Percentiles rank a stretch among this genome's conserved stretches.
These are phyloP conservation scores for Microdochium paspali DNA, from an alignment of 2,329 filamentous ascomycete species.

Conservation along the genomic window DNA sequence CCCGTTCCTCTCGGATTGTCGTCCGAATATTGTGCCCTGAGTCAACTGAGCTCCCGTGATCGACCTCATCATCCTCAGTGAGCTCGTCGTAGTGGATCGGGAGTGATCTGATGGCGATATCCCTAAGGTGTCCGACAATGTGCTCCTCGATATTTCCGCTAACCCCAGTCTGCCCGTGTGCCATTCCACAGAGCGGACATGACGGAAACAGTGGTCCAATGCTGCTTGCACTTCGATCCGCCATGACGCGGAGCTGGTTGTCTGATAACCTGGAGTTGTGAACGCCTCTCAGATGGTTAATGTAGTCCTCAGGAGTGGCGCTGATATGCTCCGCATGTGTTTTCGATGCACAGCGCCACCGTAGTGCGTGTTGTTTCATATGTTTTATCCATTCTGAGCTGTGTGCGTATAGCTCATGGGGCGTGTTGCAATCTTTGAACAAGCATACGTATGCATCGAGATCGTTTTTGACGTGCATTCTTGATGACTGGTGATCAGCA, in stretches of 20 bases:
- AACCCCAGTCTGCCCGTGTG: background rate
- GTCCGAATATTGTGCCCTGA: background rate
- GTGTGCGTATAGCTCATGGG: background rate
- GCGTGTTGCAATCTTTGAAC: background rate
- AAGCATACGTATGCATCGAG: background rate
- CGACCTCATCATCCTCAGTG: background rate
- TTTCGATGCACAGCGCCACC: background rate
- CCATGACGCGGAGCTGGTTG: background rate
- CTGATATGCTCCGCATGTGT: background rate
- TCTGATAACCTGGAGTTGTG: background rate
- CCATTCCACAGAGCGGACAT: background rate
- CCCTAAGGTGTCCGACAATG: background rate
- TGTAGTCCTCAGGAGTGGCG: background rate
- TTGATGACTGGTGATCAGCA: background rate
- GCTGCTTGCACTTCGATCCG: background rate
- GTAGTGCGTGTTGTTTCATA: background rate
- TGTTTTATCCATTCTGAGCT: background rate
- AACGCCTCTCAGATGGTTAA: background rate
- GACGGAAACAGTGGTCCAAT: background rate
- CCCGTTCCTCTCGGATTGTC: background rate
- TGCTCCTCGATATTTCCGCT: background rate
- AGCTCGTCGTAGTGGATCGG: background rate
- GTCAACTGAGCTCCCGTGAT: background rate
- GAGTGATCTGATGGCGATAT: background rate
- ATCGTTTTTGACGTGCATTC: background rate